Percentiles rank a stretch among this genome's conserved stretches.
Conservation (phyloP, 306 rosid genomes). For the Acacia confusa region DNA sequence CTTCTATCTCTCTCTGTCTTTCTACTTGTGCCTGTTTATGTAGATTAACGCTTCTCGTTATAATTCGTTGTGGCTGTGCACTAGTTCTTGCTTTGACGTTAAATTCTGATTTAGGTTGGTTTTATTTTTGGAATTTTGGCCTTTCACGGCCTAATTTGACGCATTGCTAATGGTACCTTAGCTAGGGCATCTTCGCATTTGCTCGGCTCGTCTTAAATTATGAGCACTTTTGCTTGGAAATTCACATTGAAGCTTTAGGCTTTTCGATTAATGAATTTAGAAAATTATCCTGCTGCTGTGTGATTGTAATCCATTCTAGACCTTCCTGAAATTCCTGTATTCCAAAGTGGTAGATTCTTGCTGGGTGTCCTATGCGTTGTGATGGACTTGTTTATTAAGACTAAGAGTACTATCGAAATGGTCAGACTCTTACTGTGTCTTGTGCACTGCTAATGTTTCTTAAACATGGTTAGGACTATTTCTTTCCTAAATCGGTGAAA, state of each 20-base stretch:
- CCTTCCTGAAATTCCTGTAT: not conserved
- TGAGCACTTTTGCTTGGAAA: constrained; percentile 21
- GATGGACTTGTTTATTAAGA: not conserved
- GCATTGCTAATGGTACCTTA: constrained; percentile 8
- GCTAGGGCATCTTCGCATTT: constrained; percentile 49
- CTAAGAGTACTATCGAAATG: constrained; percentile 1
- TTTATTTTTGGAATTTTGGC: not conserved
- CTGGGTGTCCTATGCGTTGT: not conserved
- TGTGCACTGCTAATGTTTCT: not conserved
- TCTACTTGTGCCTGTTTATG: not conserved
- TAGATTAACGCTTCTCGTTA: not conserved
- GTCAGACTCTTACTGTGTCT: constrained; percentile 14
- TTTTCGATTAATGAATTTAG: constrained; percentile 27
- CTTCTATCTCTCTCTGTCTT: constrained; percentile 5
- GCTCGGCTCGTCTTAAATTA: constrained; percentile 34
- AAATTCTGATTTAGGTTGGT: constrained; percentile 32
- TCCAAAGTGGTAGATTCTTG: constrained; percentile 20
- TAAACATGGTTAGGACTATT: not conserved
- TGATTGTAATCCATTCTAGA: not conserved
- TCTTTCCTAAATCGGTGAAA: not conserved
- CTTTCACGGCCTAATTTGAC: constrained; percentile 36
- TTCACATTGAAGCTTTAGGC: constrained; percentile 31
- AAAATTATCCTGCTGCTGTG: constrained; percentile 13
- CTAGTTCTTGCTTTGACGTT: constrained; percentile 2
- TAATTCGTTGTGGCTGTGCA: constrained; percentile 17